These are phyloP conservation scores for Colletotrichum paranaense DNA, from an alignment of 2,329 filamentous ascomycete species.

Conservation along the genomic window DNA sequence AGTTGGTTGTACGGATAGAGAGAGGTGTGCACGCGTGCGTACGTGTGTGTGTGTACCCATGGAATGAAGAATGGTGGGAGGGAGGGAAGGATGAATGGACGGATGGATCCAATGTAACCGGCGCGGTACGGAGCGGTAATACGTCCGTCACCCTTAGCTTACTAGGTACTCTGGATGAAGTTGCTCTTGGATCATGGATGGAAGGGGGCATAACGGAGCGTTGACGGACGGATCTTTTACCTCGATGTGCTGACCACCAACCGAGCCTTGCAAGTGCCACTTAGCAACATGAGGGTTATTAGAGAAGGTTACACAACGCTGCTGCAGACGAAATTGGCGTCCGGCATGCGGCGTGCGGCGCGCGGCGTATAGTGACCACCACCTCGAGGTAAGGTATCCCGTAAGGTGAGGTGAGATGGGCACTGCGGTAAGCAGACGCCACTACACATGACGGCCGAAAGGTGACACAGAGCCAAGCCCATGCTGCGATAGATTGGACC, in stretches of 20 bases:
- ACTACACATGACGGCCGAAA: conserved; percentile 18
- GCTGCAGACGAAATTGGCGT: conserved; percentile 28
- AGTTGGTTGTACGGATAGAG: conserved; percentile 5
- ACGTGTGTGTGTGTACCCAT: conserved; percentile 16
- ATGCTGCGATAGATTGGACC: conserved; percentile 2
- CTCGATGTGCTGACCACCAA: conserved; percentile 29
- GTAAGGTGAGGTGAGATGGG: conserved; percentile 19
- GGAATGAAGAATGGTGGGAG: conserved; percentile 16
- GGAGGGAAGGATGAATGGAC: conserved; percentile 9
- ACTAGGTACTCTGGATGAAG: not conserved
- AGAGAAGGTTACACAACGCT: conserved; percentile 29
- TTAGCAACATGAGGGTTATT: conserved; percentile 19
- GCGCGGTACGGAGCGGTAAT: conserved; percentile 16
- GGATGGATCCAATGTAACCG: conserved; percentile 31
- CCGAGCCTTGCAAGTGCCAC: conserved; percentile 18
- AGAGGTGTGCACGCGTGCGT: not conserved
- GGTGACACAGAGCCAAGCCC: conserved; percentile 32
- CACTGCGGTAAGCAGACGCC: conserved; percentile 2
- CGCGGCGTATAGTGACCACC: not conserved
- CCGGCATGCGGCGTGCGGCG: not conserved
- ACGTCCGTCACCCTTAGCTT: conserved; percentile 1
- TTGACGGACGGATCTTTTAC: conserved; percentile 10
- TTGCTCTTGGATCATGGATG: not conserved
- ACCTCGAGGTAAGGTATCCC: not conserved
- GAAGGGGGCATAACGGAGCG: conserved; percentile 8